Evolutionary conservation across 495 filamentous ascomycete genomes (phyloP).

Genomic region (Pseudotulostoma volvatum): DNA sequence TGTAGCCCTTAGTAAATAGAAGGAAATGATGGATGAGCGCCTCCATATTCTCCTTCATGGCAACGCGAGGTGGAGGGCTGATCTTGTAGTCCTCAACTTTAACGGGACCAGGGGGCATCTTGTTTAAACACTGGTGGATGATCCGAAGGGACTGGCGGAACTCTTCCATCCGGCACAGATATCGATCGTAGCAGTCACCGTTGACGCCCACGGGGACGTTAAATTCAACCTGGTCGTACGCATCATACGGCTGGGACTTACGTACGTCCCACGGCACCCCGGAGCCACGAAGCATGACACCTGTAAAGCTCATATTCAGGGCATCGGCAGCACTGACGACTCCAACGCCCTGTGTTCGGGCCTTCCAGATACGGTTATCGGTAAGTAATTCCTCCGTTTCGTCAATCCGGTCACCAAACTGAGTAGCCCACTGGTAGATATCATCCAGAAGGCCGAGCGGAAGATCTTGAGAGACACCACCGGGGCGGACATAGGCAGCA

Average conservation of each 20-base stretch:
- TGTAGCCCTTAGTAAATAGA: constrained; percentile 94
- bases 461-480: constrained; percentile 90
- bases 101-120: constrained; percentile 91
- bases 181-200: constrained; percentile 98
- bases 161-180: constrained; percentile 98
- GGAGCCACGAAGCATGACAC: constrained; percentile 94
- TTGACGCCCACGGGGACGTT: constrained; percentile 94
- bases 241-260: constrained; percentile 91
- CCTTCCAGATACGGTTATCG: constrained; percentile 98
- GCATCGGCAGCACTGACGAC: constrained; percentile 85
- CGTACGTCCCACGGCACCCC: constrained; percentile 97
- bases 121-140: constrained; percentile 96
- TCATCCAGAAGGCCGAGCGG: constrained; percentile 92
- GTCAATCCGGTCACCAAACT: constrained; percentile 98
- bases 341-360: constrained; percentile 78
- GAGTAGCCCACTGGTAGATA: constrained; percentile 99
- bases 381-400: constrained; percentile 98
- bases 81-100: constrained; percentile 98
- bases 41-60: constrained; percentile 99
- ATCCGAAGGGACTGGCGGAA: constrained; percentile 95
- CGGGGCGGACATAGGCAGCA: constrained; percentile 93
- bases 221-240: constrained; percentile 94
- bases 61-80: constrained; percentile 83
- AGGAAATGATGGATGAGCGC: constrained; percentile 98
- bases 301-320: constrained; percentile 86